These are phyloP conservation scores for Diatrype stigma DNA, from an alignment of 2,329 filamentous ascomycete species.

Conservation along the genomic window DNA sequence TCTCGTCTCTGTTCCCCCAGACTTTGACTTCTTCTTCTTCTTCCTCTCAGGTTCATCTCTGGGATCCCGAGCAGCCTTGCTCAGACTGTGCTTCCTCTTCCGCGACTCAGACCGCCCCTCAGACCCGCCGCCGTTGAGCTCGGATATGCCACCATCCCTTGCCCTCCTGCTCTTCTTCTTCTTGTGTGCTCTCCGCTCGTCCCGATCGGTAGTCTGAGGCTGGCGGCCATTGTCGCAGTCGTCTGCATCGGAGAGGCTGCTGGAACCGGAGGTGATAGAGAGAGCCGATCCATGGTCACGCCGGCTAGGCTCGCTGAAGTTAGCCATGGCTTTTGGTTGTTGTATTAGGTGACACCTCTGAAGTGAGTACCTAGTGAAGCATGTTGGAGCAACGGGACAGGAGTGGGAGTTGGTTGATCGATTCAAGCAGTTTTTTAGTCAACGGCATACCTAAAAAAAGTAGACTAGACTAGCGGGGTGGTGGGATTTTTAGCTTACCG, in stretches of 20 bases:
- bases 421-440: background rate
- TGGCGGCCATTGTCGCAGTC: slow-evolving; percentile 24
- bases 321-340: slow-evolving; percentile 23
- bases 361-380: no score
- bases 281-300: slow-evolving; percentile 9
- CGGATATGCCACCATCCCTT: slow-evolving; percentile 24
- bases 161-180: slow-evolving; percentile 23
- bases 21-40: slow-evolving; percentile 32
- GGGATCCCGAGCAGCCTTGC: slow-evolving; percentile 59
- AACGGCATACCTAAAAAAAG: no score
- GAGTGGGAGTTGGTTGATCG: background rate
- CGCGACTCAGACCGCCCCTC: slow-evolving; percentile 22
- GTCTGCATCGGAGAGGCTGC: slow-evolving; percentile 25
- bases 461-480: background rate
- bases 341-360: no score
- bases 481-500: background rate
- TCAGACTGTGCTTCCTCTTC: slow-evolving; percentile 50
- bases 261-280: slow-evolving; percentile 16
- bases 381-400: slow-evolving; percentile 1
- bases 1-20: slow-evolving; percentile 30
- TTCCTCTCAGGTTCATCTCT: slow-evolving; percentile 45
- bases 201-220: slow-evolving; percentile 9
- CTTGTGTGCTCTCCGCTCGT: slow-evolving; percentile 29
- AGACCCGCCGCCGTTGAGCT: slow-evolving; percentile 30
- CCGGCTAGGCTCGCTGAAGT: slow-evolving; percentile 15